Evolutionary conservation across 768 basidiomycete genomes (phyloP).

Genomic region (Leccinum variicolor): DNA sequence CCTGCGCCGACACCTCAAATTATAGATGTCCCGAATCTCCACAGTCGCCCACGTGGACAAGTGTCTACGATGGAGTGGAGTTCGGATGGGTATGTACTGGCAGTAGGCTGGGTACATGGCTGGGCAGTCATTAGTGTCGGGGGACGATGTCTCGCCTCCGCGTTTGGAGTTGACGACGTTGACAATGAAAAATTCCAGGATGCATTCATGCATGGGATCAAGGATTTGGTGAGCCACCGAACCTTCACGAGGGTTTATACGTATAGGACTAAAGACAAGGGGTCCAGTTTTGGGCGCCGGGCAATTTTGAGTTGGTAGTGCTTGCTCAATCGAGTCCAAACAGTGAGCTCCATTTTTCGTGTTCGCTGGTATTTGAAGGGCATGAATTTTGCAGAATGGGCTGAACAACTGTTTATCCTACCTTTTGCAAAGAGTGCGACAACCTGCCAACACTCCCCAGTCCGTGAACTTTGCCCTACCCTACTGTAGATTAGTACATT

Average conservation of each 20-base stretch:
- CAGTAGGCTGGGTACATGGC: constrained; percentile 85
- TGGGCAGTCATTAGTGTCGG: constrained; percentile 92
- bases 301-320: constrained; percentile 85
- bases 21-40: constrained; percentile 60
- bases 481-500: not conserved
- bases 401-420: constrained; percentile 76
- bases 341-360: constrained; percentile 36
- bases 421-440: constrained; percentile 96
- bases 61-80: constrained; percentile 84
- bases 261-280: constrained; percentile 1
- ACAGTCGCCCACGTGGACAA: constrained; percentile 54
- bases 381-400: constrained; percentile 38
- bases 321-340: constrained; percentile 54
- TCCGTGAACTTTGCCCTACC: constrained; percentile 35
- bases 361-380: not conserved
- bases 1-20: constrained; percentile 55
- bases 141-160: constrained; percentile 81
- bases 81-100: constrained; percentile 92
- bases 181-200: constrained; percentile 70
- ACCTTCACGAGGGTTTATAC: not conserved
- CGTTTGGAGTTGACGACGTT: constrained; percentile 66
- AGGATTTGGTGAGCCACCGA: constrained; percentile 53
- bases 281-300: constrained; percentile 86
- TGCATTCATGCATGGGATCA: constrained; percentile 79
- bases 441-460: constrained; percentile 87